Conservation (phyloP, 345 rosid species). For the Firmiana major region DNA sequence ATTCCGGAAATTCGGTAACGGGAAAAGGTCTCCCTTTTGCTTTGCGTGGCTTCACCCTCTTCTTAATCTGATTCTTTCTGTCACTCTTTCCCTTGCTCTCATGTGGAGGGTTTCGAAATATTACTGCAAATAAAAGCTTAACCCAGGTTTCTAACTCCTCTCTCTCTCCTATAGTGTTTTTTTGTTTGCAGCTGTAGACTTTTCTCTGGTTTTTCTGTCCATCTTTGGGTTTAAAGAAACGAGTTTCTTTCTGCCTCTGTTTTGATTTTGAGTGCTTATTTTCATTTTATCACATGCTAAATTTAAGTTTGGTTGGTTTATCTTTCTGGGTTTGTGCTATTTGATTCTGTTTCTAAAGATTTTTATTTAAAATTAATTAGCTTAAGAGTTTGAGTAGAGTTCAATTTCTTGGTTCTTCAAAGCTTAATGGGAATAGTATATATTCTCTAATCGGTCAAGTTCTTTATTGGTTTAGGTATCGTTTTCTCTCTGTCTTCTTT, state of each 20-base stretch:
- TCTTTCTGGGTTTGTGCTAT: background rate
- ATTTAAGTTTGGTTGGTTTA: background rate
- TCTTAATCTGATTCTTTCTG: background rate
- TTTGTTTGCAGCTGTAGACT: background rate
- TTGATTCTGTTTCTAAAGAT: background rate
- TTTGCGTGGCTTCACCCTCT: constrained; percentile 4
- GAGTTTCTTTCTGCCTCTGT: constrained; percentile 5
- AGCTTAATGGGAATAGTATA: background rate
- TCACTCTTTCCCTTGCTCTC: background rate
- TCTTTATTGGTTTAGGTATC: background rate
- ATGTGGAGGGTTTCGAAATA: background rate
- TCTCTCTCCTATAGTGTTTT: background rate
- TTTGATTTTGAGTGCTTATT: background rate
- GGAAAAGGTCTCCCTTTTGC: background rate
- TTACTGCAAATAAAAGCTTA: background rate
- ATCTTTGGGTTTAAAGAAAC: background rate
- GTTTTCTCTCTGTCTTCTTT: background rate
- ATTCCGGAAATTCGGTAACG: constrained; percentile 15
- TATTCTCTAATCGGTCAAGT: background rate
- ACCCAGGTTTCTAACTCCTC: constrained; percentile 14
- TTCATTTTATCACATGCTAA: background rate
- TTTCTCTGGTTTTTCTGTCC: background rate
- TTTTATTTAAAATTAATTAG: background rate
- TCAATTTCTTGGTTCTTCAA: background rate
- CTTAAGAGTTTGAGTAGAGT: background rate